Evolutionary conservation across 176 grass and related monocot genomes (phyloP).

Genomic region (Cenchrus purpureus): DNA sequence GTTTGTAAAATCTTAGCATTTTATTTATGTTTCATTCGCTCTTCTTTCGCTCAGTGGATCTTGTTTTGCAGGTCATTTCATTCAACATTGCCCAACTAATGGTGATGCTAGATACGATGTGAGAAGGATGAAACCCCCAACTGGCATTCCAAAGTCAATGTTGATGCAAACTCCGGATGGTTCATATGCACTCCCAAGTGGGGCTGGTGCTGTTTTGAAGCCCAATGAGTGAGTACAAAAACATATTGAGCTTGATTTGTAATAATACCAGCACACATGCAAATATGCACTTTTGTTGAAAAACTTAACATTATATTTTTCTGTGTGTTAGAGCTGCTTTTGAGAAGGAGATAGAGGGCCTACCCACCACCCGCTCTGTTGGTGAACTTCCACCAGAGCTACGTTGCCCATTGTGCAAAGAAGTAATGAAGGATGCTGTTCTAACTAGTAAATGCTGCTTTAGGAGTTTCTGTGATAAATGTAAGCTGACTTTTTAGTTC

Average conservation of each 20-base stretch:
- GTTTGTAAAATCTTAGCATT: constrained; percentile 14
- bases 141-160: constrained; percentile 99
- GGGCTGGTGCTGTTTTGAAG: constrained; percentile 91
- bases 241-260: constrained; percentile 12
- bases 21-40: constrained; percentile 36
- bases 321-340: constrained; percentile 87
- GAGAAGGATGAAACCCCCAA: constrained; percentile 93
- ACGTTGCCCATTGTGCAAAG: constrained; percentile 92
- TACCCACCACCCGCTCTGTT: constrained; percentile 68
- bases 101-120: constrained; percentile 87
- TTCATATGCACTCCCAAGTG: constrained; percentile 88
- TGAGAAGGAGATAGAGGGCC: constrained; percentile 95
- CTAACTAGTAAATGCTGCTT: constrained; percentile 99
- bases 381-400: constrained; percentile 88
- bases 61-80: constrained; percentile 85
- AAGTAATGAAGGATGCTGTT: constrained; percentile 99
- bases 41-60: constrained; percentile 20
- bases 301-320: constrained; percentile 9
- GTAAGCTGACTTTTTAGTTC: constrained; percentile 50
- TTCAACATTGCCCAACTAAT: constrained; percentile 98
- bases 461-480: constrained; percentile 99
- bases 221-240: constrained; percentile 85
- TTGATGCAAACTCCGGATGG: constrained; percentile 94
- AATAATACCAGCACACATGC: neutral
- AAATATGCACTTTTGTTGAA: constrained; percentile 12